Evolutionary conservation across 78 protist genomes (phyloP).

Genomic region (Dictyostelium intermedium): DNA sequence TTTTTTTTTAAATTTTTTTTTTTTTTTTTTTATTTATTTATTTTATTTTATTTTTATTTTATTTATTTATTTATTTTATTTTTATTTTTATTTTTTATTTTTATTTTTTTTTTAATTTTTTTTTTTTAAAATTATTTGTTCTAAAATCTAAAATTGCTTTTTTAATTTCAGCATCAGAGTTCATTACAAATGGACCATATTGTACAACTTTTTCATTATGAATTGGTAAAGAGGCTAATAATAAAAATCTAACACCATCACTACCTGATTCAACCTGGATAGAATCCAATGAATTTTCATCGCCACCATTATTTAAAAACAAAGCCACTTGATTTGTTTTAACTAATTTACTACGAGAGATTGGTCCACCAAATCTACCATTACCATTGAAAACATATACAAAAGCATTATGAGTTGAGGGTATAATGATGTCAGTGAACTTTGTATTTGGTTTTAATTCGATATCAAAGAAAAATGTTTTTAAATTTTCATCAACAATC

Average conservation of each 20-base stretch:
- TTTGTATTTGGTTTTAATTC: background rate
- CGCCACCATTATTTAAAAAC: constrained; percentile 15
- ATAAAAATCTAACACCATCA: constrained; percentile 46
- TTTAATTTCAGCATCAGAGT: constrained; percentile 85
- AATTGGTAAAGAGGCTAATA: constrained; percentile 76
- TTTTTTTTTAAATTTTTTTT: too few species aligned
- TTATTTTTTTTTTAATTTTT: too few species aligned
- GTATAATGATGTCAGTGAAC: background rate
- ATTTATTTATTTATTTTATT: too few species aligned
- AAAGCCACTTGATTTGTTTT: constrained; percentile 7
- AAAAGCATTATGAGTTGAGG: constrained; percentile 54
- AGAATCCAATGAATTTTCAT: background rate
- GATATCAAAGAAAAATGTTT: constrained; percentile 51
- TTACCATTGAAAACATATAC: constrained; percentile 37
- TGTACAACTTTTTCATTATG: constrained; percentile 80
- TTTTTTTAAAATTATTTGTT: constrained; percentile 33
- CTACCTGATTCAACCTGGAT: constrained; percentile 4
- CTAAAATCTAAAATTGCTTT: constrained; percentile 82
- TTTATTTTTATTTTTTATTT: too few species aligned
- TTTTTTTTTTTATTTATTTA: too few species aligned
- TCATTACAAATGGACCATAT: constrained; percentile 93
- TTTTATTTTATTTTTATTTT: too few species aligned
- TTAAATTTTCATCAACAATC: constrained; percentile 4
- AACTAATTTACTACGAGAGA: background rate
- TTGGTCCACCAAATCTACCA: constrained; percentile 46